phyloP scores from a whole-genome alignment of 768 basidiomycete species.

The Dioszegia aurantiaca region DNA sequence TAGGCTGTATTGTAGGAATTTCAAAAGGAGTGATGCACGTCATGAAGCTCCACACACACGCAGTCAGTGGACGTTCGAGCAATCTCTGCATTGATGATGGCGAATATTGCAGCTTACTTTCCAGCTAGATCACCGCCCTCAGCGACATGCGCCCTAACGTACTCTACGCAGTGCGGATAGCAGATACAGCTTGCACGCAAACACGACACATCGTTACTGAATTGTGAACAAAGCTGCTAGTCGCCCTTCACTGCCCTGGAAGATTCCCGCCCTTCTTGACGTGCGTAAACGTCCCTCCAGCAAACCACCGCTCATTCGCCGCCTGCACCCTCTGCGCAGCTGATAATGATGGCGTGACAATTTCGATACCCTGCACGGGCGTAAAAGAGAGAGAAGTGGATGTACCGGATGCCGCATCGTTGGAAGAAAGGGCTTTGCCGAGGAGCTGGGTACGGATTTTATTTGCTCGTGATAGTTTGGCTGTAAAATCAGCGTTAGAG shows the following conservation, averaged over 20 bases:
- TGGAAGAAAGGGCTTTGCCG: constrained; percentile 64
- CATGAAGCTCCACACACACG: constrained; percentile 17
- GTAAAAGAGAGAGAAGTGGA: constrained; percentile 91
- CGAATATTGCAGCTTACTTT: too few relatives aligned
- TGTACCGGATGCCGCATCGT: constrained; percentile 69
- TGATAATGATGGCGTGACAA: constrained; percentile 75
- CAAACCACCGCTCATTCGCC: constrained; percentile 97
- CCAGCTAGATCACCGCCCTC: too few relatives aligned
- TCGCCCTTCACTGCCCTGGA: constrained; percentile 1
- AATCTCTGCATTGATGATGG: too few relatives aligned
- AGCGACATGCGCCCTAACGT: too few relatives aligned
- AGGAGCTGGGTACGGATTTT: constrained; percentile 83
- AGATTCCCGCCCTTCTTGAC: constrained; percentile 41
- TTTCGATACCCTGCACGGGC: constrained; percentile 95
- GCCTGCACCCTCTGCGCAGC: constrained; percentile 77
- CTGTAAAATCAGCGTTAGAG: constrained; percentile 55
- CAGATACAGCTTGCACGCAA: too few relatives aligned
- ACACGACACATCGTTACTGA: too few relatives aligned
- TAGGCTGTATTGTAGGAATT: not conserved
- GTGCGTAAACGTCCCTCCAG: constrained; percentile 55
- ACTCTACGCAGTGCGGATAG: too few relatives aligned
- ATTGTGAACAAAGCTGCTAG: too few relatives aligned
- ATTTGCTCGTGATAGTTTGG: constrained; percentile 93
- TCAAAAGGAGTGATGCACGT: too few relatives aligned
- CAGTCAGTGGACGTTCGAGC: too few relatives aligned